Base-by-base conservation (phyloP, 495 filamentous ascomycete genomes). In the Podospora pseudopauciseta region DNA sequence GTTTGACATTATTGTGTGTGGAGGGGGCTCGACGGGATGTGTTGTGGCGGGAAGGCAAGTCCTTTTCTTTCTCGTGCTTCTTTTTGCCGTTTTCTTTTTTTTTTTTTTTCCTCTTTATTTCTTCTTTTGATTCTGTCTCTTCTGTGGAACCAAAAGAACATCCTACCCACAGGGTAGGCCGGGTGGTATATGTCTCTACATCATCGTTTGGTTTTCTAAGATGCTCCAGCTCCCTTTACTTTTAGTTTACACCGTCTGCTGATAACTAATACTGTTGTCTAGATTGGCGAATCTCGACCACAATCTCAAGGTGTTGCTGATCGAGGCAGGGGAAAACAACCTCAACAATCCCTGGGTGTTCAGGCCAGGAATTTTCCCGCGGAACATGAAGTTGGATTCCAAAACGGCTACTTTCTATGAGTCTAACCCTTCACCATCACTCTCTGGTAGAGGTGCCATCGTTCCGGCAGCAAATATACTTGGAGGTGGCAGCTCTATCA, bases 351-450 rank as follows among this genome's bases (percentile, higher is more conserved):
- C 87, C 84, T 92, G 89, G 89, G 89, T 93, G 27, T 92, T 85
- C 78, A 86, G 90, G 15, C 91, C 91, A 1, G 91, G 88, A 27
- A 91, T 94, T 76, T 93, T 90, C 74, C 91, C 90, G 13, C 82
- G 83, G 23, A 75, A 75, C 60, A 75, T 75, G 73, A 73, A 73
- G 65, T 27, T 93, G 70, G 91, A 94, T 80, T 91, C 89, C 55
- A 93, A 92, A 80, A 93, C 91, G n/a, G 91, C 91, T 32, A 89
- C 89, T 0, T 94, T 94, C 79, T 95, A 95, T 73, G 84, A 93
- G 72, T 92, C 90, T 2, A 83, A 88, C 55, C 90, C 90, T 5
- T 92, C 90, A 0, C 86, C 92, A 78, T 88, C 87, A 79, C 83
- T 93, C 28, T 85, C 82, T 72, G 90, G 91, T 11, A 85, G 91